Evolutionary conservation across 148 eudicot species (phyloP).

Genomic region (Rhododendron henanense): DNA sequence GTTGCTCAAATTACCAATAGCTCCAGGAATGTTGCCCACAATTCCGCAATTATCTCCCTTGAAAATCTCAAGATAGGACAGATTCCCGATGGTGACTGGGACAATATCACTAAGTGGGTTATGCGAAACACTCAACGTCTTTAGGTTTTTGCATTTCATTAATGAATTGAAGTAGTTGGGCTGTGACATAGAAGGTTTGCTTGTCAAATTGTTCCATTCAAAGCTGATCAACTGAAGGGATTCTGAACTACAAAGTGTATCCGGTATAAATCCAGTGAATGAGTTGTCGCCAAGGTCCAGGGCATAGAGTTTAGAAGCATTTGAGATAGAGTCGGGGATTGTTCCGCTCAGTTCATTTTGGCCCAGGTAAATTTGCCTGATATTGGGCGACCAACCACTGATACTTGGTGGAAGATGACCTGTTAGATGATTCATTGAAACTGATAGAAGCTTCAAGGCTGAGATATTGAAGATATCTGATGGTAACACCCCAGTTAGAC

Average conservation of each 20-base stretch:
- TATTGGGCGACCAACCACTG: slow-evolving; percentile 12
- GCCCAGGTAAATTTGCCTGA: slow-evolving; percentile 5
- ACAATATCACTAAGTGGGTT: not conserved
- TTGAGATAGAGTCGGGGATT: slow-evolving; percentile 11
- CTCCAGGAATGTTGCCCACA: not conserved
- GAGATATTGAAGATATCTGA: slow-evolving; percentile 24
- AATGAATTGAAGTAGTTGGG: not conserved
- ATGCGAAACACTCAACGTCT: not conserved
- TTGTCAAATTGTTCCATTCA: not conserved
- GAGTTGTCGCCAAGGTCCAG: not conserved
- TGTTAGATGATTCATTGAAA: slow-evolving; percentile 3
- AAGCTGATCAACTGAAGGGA: not conserved
- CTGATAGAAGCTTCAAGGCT: not conserved
- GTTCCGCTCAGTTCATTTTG: slow-evolving; percentile 11
- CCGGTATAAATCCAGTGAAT: slow-evolving; percentile 5
- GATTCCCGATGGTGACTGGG: slow-evolving; percentile 11
- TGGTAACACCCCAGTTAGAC: slow-evolving; percentile 18
- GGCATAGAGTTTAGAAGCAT: slow-evolving; percentile 3
- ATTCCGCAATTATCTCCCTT: not conserved
- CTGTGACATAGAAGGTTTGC: not conserved
- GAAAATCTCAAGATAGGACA: not conserved
- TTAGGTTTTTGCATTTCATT: not conserved
- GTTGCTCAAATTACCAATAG: not conserved
- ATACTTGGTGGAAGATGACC: slow-evolving; percentile 12
- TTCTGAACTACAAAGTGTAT: not conserved